Base-by-base conservation (phyloP, 2,329 filamentous ascomycete species). In the Fusarium sp. region DNA sequence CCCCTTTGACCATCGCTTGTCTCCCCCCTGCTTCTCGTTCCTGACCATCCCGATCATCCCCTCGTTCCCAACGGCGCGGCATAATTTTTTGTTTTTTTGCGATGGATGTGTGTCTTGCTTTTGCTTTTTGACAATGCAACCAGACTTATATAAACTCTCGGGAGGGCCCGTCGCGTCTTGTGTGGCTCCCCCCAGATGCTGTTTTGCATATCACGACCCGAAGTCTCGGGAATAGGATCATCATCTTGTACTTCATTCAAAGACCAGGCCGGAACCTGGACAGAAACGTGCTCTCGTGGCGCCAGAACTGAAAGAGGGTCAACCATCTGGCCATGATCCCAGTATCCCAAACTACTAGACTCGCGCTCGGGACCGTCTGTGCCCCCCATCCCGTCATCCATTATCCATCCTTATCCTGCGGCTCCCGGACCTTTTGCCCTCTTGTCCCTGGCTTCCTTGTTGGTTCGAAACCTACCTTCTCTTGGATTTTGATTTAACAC, bases 321-420 rank as follows among this genome's bases (percentile, higher is more conserved):
- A 64, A 59, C 30, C 20, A 50, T 56, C 30, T 66, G 33, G 54
- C 27, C 65, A 64, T 67, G 72, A 74, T 63, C 72, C 72, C 62
- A 43, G 72, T 57, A 14, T 30, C 47, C 47, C 37, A 45, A 45
- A 37, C 61, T 38, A 15, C 47, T 52, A 30, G 61, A 56, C 58
- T 56, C 22, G 20, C 14, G 63, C 37, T 64, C 68, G 67, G 47
- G 54, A 54, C 57, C 20, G 57, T 68, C 45, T 57, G 33, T 59
- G 33, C 25, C 35, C 33, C 52, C 33, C 14, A 20, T 25, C 30
- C 37, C n/a, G n/a, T 25, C 32, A 35, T 45, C 65, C 54, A 43
- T 68, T 54, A 56, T 25, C 61, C 54, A 17, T 60, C 30, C 56
- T 65, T 35, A 20, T 35, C 56, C 63, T 66, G 63, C 63, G 35